Percentiles rank a stretch among this genome's conserved stretches.
These are phyloP conservation scores for Didymella sp. DNA, from an alignment of 2,329 filamentous ascomycete species.

Conservation along the genomic window DNA sequence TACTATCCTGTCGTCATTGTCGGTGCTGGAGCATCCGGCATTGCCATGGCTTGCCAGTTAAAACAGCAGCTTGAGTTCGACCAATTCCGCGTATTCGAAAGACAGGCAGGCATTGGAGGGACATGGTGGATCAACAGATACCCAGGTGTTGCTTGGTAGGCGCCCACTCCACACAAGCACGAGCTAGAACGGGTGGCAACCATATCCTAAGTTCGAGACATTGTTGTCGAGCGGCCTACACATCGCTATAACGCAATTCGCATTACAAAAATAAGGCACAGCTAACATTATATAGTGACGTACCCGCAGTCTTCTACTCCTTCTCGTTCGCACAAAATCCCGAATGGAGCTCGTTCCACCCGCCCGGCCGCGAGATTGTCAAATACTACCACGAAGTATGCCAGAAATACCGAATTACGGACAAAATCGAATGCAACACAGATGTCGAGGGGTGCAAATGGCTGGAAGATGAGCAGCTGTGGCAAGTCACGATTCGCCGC, in stretches of 20 bases:
- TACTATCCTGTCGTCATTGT: conserved; percentile 62
- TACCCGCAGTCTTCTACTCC: conserved; percentile 63
- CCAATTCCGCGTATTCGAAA: conserved; percentile 68
- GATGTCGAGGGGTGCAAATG: conserved; percentile 62
- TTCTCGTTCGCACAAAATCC: conserved; percentile 64
- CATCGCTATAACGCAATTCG: not conserved
- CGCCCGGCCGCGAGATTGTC: conserved; percentile 59
- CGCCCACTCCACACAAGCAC: not conserved
- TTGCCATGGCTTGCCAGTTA: conserved; percentile 66
- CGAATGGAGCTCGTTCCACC: conserved; percentile 59
- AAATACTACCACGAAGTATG: conserved; percentile 63
- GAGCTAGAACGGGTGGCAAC: not conserved
- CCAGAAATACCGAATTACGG: conserved; percentile 59
- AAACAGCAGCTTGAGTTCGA: conserved; percentile 64
- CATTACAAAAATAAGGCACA: not conserved
- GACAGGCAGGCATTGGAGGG: conserved; percentile 64
- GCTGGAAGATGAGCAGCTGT: conserved; percentile 61
- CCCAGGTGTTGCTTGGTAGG: conserved; percentile 52
- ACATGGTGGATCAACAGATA: conserved; percentile 71
- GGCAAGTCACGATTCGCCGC: conserved; percentile 62
- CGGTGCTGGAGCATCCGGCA: conserved; percentile 68
- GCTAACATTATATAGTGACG: conserved; percentile 42
- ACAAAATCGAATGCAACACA: conserved; percentile 66
- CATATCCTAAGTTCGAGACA: not conserved
- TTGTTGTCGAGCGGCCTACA: not conserved